phyloP scores from a whole-genome alignment of 805 yeast genomes.

The Candida nitratophila region DNA sequence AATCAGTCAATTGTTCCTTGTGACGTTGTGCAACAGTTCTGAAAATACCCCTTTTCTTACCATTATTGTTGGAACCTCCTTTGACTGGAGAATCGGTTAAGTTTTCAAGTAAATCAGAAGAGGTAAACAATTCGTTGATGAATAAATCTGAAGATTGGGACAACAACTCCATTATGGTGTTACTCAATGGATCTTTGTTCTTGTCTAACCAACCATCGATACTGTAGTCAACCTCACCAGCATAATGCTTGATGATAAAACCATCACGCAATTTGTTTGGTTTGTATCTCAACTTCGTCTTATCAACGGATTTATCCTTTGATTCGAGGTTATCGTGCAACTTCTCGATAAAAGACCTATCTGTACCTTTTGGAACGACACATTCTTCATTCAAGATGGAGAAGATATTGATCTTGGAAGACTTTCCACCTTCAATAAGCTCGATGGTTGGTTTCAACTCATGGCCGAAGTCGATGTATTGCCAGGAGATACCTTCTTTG shows the following conservation, averaged over 20 bases:
- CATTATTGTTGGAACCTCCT: conserved; percentile 16
- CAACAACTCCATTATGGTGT: conserved; percentile 57
- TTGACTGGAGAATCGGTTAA: conserved; percentile 25
- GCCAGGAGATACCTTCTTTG: conserved; percentile 55
- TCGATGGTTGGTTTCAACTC: conserved; percentile 94
- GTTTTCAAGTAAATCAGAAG: conserved; percentile 16
- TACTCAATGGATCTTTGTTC: conserved; percentile 89
- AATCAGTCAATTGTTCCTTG: conserved; percentile 67
- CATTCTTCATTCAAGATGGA: conserved; percentile 92
- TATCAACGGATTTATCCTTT: conserved; percentile 7
- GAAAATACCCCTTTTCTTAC: conserved; percentile 30
- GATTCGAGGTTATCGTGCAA: conserved; percentile 58
- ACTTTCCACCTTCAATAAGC: conserved; percentile 63
- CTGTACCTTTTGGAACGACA: conserved; percentile 86
- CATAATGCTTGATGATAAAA: conserved; percentile 84
- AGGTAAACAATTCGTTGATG: conserved; percentile 46
- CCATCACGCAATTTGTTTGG: conserved; percentile 73
- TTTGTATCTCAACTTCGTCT: conserved; percentile 42
- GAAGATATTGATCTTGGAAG: conserved; percentile 66
- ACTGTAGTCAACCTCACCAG: conserved; percentile 92
- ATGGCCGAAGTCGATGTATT: conserved; percentile 87
- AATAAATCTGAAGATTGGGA: conserved; percentile 50
- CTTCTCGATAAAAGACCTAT: conserved; percentile 75
- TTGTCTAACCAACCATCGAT: conserved; percentile 92
- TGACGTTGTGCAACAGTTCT: conserved; percentile 86